Conservation (phyloP, 2,329 filamentous ascomycete species). For the Cercospora brassicicola region DNA sequence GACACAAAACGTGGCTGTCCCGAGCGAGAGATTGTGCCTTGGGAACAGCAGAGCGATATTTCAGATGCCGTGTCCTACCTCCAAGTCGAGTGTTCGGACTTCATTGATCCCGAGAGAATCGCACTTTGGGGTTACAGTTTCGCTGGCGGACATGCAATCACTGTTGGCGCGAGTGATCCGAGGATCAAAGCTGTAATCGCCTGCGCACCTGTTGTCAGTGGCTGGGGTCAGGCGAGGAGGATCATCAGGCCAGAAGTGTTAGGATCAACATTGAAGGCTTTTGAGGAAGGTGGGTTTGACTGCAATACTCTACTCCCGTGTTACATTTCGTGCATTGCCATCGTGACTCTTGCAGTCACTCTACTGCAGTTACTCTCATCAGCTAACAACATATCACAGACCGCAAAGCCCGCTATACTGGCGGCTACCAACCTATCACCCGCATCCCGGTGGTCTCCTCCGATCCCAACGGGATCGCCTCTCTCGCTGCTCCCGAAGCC, state of each 20-base stretch:
- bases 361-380: too few species aligned
- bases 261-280: background rate
- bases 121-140: background rate
- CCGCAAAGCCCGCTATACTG: background rate
- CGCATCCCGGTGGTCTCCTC: background rate
- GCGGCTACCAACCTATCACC: background rate
- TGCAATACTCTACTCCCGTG: too few species aligned
- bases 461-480: background rate
- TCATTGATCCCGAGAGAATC: background rate
- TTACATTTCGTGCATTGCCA: too few species aligned
- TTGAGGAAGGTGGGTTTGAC: background rate
- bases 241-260: background rate
- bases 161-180: background rate
- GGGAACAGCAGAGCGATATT: background rate
- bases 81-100: background rate
- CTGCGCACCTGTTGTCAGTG: background rate
- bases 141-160: background rate
- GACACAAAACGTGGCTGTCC: background rate
- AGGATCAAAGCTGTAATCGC: background rate
- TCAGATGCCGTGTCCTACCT: conserved; percentile 3
- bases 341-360: too few species aligned
- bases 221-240: background rate
- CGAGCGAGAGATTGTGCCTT: background rate
- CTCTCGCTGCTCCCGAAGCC: background rate
- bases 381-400: background rate